Conservation (phyloP, 176 grass and related monocot genomes). For the Phyllostachys edulis region DNA sequence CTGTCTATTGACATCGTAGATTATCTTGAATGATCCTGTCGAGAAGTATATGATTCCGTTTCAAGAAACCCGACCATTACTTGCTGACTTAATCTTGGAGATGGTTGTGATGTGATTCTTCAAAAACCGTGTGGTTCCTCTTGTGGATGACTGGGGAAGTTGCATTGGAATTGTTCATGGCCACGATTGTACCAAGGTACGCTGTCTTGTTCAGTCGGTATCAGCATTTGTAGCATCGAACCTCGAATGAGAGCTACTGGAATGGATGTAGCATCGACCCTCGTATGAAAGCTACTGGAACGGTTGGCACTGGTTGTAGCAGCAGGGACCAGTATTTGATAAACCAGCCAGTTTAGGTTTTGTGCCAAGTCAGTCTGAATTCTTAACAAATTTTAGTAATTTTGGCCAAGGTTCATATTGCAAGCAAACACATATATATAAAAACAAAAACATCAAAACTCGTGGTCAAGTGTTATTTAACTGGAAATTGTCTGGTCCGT, state of each 20-base stretch:
- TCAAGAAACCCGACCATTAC: slow-evolving; percentile 60
- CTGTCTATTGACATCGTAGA: slow-evolving; percentile 36
- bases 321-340: slow-evolving; percentile 10
- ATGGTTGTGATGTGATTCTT: slow-evolving; percentile 75
- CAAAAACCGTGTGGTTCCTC: slow-evolving; percentile 58
- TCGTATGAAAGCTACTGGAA: slow-evolving; percentile 14
- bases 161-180: slow-evolving; percentile 82
- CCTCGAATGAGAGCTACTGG: slow-evolving; percentile 16
- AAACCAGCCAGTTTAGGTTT: slow-evolving; percentile 1
- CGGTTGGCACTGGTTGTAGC: neutral
- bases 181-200: slow-evolving; percentile 68
- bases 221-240: neutral
- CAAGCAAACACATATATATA: neutral
- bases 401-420: slow-evolving; percentile 11
- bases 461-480: neutral
- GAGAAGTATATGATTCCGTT: slow-evolving; percentile 93
- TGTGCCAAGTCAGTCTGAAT: neutral
- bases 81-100: slow-evolving; percentile 49
- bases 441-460: neutral
- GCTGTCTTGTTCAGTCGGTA: slow-evolving; percentile 17
- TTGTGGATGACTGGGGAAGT: slow-evolving; percentile 85
- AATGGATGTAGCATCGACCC: neutral
- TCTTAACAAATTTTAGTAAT: neutral
- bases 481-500: neutral
- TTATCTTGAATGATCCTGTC: slow-evolving; percentile 83